These are phyloP conservation scores for Lentinula guzmanii DNA, from an alignment of 768 basidiomycete genomes.

Conservation along the genomic window DNA sequence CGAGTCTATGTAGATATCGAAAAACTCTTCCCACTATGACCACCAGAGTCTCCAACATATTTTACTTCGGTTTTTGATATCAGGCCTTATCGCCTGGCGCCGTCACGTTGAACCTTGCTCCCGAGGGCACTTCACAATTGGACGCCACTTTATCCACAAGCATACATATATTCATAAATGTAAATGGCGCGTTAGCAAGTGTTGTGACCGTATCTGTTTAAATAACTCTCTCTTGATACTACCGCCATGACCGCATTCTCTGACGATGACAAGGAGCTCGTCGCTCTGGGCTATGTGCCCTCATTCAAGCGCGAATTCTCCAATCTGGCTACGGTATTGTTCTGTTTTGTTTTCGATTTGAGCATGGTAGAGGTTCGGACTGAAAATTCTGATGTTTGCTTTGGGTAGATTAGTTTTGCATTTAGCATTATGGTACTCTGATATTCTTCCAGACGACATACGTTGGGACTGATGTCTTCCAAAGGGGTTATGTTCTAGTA, in stretches of 20 bases:
- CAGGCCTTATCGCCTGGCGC: neutral
- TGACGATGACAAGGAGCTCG: conserved; percentile 61
- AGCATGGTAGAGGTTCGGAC: neutral
- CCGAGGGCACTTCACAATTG: neutral
- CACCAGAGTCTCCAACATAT: too few relatives aligned
- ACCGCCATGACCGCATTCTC: conserved; percentile 1
- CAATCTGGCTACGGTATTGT: conserved; percentile 63
- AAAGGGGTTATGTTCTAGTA: conserved; percentile 67
- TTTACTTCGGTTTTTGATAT: neutral
- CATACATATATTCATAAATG: neutral
- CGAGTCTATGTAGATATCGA: too few relatives aligned
- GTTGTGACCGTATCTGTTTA: neutral
- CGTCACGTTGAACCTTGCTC: neutral
- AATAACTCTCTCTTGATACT: neutral
- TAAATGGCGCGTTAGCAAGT: neutral
- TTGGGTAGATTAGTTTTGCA: conserved; percentile 58
- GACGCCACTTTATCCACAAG: neutral
- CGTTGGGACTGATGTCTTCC: neutral
- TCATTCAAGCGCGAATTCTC: conserved; percentile 85
- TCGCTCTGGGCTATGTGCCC: conserved; percentile 66
- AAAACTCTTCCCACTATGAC: too few relatives aligned
- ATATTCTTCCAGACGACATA: neutral
- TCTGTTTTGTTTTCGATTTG: neutral
- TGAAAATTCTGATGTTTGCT: neutral
- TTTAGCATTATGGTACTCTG: conserved; percentile 66